A percentile compares a stretch with the other conserved stretches of the same genome.
Evolutionary conservation across 441 rosid species (phyloP).

Genomic region (Croton laevigatus): DNA sequence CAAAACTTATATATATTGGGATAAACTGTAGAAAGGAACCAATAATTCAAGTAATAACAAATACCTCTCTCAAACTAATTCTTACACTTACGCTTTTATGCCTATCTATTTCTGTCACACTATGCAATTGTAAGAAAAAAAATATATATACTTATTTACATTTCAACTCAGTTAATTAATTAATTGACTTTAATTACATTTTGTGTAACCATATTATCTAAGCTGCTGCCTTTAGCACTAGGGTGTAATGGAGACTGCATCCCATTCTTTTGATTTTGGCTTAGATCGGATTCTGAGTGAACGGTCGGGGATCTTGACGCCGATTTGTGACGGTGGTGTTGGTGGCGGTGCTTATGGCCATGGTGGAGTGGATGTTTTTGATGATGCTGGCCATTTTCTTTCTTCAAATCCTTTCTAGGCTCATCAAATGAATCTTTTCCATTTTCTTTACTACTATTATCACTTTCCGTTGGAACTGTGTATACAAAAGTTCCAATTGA

Average conservation of each 20-base stretch:
- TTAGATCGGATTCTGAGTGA: constrained; percentile 29
- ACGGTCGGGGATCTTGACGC: constrained; percentile 34
- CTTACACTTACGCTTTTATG: background rate
- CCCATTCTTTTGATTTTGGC: constrained; percentile 34
- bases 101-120: background rate
- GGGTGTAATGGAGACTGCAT: constrained; percentile 46
- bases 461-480: constrained; percentile 37
- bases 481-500: constrained; percentile 44
- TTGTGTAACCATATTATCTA: constrained; percentile 2
- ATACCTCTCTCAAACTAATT: background rate
- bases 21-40: constrained; percentile 4
- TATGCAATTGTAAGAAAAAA: background rate
- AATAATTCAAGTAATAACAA: constrained; percentile 5
- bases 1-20: background rate
- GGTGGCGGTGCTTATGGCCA: constrained; percentile 23
- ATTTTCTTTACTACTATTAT: constrained; percentile 24
- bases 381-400: constrained; percentile 33
- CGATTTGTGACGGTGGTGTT: constrained; percentile 28
- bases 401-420: constrained; percentile 32
- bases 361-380: constrained; percentile 32
- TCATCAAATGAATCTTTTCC: constrained; percentile 28
- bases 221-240: constrained; percentile 32
- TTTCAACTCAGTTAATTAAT: background rate
- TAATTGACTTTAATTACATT: constrained; percentile 1
- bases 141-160: background rate